Base-by-base conservation (phyloP, 305 asterid genomes). In the Fraxinus albicans region DNA sequence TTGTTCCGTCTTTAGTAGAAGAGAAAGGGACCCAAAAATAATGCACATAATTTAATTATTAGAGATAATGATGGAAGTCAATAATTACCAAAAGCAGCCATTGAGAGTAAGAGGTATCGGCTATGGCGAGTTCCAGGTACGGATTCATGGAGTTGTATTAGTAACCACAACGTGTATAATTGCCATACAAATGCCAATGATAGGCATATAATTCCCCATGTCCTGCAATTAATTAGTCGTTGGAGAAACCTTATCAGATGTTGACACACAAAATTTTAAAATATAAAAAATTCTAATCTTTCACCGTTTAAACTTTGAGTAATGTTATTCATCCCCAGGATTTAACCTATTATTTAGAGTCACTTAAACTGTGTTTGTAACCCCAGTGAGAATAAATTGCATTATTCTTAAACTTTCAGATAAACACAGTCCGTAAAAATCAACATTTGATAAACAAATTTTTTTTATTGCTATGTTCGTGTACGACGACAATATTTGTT, bases 121-220 rank as follows among this genome's bases (percentile, higher is more conserved):
- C 99, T 93, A 89, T 89, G 89, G 3, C 99, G 97, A 27, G 75
- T 87, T 29, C 97, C 97, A 1, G 94, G 84, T 5, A 86, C 84
- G 0, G 97, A 86, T 85, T 95, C 98, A 40, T 95, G 99, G 86
- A 95, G 97, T 74, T 94, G 95, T 79, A 94, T 92, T 5, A 95
- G 88, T 27, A 95, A 40, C 98, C 99, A 94, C 8, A 92, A 82
- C 27, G 99, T 95, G 88, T 95, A 94, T 36, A 94, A 53, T 80
- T 95, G 98, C 99, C 99, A 95, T 60, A 87, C 82, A 83, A 95
- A 94, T 58, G 89, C 91, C 83, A 95, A 40, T 1, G 89, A 81
- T 42, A 95, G 84, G 86, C 95, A 80, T 76, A 95, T 69, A 17
- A 88, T 85, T 81, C 99, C 99, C 98, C 97, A 94, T 1, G 79